Evolutionary conservation across 257 asterid genomes (phyloP).

Genomic region (Nicotiana otophora): DNA sequence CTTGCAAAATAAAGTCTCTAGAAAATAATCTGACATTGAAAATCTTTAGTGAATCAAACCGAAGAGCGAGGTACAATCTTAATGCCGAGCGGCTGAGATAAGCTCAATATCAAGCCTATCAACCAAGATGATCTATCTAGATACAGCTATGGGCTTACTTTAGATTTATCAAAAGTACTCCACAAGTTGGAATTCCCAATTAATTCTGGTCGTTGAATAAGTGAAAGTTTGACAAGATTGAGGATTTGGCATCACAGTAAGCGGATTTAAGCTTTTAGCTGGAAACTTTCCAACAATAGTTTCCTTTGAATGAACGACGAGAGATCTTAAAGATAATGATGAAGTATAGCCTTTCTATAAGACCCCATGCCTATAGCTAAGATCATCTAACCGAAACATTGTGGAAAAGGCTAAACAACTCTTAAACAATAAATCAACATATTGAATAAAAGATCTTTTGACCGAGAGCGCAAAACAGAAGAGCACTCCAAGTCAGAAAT

Average conservation of each 20-base stretch:
- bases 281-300: not conserved
- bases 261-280: not conserved
- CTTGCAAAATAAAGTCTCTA: not conserved
- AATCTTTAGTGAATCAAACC: not conserved
- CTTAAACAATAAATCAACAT: not conserved
- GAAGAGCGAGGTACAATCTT: not conserved
- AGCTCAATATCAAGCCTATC: not conserved
- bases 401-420: not conserved
- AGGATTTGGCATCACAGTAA: not conserved
- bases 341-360: not conserved
- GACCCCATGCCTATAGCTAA: not conserved
- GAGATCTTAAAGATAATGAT: not conserved
- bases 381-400: not conserved
- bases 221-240: not conserved
- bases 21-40: not conserved
- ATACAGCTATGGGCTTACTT: not conserved
- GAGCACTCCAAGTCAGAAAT: not conserved
- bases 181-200: not conserved
- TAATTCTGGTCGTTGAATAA: not conserved
- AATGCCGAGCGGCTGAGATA: not conserved
- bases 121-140: not conserved
- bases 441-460: not conserved
- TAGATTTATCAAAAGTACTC: not conserved
- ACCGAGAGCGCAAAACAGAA: not conserved
- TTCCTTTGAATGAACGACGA: not conserved